These are phyloP conservation scores for Cryphonectria japonica DNA, from an alignment of 2,329 filamentous ascomycete genomes.

Conservation along the genomic window DNA sequence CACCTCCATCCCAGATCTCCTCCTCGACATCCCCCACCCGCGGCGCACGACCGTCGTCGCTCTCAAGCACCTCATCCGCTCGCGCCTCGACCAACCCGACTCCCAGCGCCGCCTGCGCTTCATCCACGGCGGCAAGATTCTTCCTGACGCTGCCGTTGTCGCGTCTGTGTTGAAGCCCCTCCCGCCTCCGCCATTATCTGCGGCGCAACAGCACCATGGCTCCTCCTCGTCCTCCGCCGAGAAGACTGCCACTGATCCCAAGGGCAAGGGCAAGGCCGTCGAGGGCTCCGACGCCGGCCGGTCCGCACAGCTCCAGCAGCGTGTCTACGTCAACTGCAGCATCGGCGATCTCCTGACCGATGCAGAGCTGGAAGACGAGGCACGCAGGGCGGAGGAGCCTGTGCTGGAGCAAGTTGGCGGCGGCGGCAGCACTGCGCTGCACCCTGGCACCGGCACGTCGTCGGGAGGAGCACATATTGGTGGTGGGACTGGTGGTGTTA, in stretches of 20 bases:
- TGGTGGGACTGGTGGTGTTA: neutral
- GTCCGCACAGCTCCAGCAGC: constrained; percentile 42
- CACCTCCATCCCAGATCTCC: constrained; percentile 79
- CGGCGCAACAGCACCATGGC: neutral
- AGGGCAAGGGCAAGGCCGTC: constrained; percentile 71
- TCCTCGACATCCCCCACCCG: constrained; percentile 73
- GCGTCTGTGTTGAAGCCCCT: constrained; percentile 68
- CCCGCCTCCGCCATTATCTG: constrained; percentile 51
- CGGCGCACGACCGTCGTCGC: constrained; percentile 72
- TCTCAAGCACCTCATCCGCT: constrained; percentile 81
- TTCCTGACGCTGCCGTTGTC: constrained; percentile 74
- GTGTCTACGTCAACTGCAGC: constrained; percentile 91
- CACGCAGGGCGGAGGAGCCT: constrained; percentile 46
- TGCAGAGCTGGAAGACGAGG: constrained; percentile 72
- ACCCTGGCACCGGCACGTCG: constrained; percentile 25
- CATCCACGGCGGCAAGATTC: constrained; percentile 86
- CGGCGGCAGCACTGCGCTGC: constrained; percentile 34
- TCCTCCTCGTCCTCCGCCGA: neutral
- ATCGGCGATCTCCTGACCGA: constrained; percentile 76
- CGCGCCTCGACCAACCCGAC: constrained; percentile 64
- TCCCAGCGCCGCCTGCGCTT: constrained; percentile 77
- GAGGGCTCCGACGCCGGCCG: constrained; percentile 45
- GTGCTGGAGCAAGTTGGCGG: constrained; percentile 55
- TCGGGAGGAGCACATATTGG: neutral
- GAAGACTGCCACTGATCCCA: constrained; percentile 38